These are phyloP conservation scores for Alternaria brassicae DNA, from an alignment of 2,329 filamentous ascomycete species.

Conservation along the genomic window DNA sequence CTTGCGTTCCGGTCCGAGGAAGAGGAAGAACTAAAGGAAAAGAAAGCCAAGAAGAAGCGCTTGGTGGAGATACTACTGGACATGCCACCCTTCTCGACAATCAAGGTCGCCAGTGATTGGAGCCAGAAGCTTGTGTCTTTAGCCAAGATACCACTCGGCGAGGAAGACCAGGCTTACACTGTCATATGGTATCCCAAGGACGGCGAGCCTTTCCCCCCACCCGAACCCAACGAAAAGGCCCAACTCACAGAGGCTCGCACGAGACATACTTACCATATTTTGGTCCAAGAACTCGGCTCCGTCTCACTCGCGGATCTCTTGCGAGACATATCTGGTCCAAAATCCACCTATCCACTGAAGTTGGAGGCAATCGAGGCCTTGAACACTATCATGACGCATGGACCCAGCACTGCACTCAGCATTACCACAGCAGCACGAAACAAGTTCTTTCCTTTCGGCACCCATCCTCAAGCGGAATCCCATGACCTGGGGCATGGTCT, in stretches of 20 bases:
- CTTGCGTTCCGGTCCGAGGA: constrained; percentile 36
- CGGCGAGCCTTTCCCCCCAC: constrained; percentile 30
- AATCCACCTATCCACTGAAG: constrained; percentile 53
- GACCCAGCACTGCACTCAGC: constrained; percentile 51
- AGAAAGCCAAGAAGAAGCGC: constrained; percentile 55
- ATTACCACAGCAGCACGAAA: constrained; percentile 61
- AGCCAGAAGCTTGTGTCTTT: constrained; percentile 38
- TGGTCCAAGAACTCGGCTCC: constrained; percentile 32
- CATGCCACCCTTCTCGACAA: constrained; percentile 38
- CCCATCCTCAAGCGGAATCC: constrained; percentile 55
- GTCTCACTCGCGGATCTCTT: constrained; percentile 52
- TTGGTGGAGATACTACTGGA: constrained; percentile 57
- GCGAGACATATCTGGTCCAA: constrained; percentile 52
- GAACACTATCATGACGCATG: constrained; percentile 64
- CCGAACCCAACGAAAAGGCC: constrained; percentile 22
- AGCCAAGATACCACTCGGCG: constrained; percentile 30
- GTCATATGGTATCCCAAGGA: constrained; percentile 41
- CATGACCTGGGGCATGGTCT: constrained; percentile 60
- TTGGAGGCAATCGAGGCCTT: constrained; percentile 63
- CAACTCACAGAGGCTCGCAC: constrained; percentile 21
- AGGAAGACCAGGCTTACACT: constrained; percentile 18
- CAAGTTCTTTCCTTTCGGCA: constrained; percentile 51
- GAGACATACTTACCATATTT: constrained; percentile 26
- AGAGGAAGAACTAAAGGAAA: constrained; percentile 34
- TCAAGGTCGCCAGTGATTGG: constrained; percentile 51